Conservation (phyloP, 495 filamentous ascomycete species). For the Cercophora scortea region DNA sequence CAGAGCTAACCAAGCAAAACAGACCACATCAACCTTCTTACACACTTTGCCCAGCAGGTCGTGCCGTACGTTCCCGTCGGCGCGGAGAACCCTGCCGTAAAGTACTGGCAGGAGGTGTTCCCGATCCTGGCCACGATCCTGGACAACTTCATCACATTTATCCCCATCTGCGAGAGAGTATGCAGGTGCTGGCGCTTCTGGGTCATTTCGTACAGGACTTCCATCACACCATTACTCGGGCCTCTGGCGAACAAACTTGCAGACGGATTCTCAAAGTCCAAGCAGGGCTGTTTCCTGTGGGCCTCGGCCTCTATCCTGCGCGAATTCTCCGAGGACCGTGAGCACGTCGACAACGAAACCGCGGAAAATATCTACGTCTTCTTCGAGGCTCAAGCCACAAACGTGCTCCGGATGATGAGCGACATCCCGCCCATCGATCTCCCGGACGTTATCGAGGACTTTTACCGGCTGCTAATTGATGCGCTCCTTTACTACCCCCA, state of each 20-base stretch:
- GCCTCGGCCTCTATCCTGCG: conserved; percentile 89
- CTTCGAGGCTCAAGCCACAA: conserved; percentile 83
- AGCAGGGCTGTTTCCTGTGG: conserved; percentile 96
- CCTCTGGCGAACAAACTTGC: conserved; percentile 81
- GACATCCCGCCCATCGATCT: conserved; percentile 78
- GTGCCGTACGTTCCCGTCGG: conserved; percentile 64
- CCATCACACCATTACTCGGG: conserved; percentile 77
- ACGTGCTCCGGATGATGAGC: conserved; percentile 82
- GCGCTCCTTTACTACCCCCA: conserved; percentile 87
- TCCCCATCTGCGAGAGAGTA: conserved; percentile 85
- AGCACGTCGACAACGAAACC: conserved; percentile 74
- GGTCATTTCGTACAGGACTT: conserved; percentile 89
- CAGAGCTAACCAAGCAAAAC: conserved; percentile 20
- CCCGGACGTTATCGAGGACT: conserved; percentile 97
- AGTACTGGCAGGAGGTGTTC: conserved; percentile 91
- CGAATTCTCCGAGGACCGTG: conserved; percentile 85
- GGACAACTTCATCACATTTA: conserved; percentile 72
- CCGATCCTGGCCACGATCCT: conserved; percentile 76
- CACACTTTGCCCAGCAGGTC: conserved; percentile 77
- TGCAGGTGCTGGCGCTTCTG: conserved; percentile 93
- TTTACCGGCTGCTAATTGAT: conserved; percentile 87
- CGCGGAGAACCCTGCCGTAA: conserved; percentile 81
- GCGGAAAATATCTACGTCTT: conserved; percentile 86
- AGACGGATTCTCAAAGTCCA: conserved; percentile 71
- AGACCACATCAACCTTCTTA: conserved; percentile 88